Evolutionary conservation across 2,329 filamentous ascomycete species (phyloP).

Genomic region (Aspergillus ochraceus): DNA sequence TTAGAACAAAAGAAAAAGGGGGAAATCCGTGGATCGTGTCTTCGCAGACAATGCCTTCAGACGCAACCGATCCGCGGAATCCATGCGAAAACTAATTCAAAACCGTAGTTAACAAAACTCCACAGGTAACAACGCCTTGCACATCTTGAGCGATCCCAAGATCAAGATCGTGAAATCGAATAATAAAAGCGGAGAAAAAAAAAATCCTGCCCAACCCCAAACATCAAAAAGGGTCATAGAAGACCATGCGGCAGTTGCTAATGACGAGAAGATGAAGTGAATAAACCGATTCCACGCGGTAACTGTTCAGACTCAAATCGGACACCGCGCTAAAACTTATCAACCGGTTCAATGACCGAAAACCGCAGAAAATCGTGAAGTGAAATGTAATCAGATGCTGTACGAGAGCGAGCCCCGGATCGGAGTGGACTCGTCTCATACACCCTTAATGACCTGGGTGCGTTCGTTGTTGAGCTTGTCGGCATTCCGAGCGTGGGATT

Average conservation of each 20-base stretch:
- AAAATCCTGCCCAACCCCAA: constrained; percentile 14
- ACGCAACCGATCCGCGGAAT: constrained; percentile 4
- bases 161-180: constrained; percentile 7
- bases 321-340: constrained; percentile 35
- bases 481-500: constrained; percentile 90
- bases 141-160: constrained; percentile 7
- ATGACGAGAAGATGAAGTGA: constrained; percentile 5
- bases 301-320: constrained; percentile 11
- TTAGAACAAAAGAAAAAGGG: constrained; percentile 12
- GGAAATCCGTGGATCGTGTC: constrained; percentile 7
- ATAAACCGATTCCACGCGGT: constrained; percentile 7
- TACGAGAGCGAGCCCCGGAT: neutral
- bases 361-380: constrained; percentile 18
- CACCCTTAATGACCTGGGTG: constrained; percentile 89
- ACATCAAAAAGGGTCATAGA: constrained; percentile 1
- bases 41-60: constrained; percentile 3
- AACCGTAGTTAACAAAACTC: constrained; percentile 9
- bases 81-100: constrained; percentile 12
- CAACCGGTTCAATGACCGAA: constrained; percentile 16
- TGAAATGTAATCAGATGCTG: constrained; percentile 8
- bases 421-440: constrained; percentile 51
- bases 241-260: constrained; percentile 17
- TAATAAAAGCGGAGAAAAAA: constrained; percentile 6
- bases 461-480: constrained; percentile 89
- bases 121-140: constrained; percentile 28